Evolutionary conservation across 106 monocot genomes (phyloP).

Genomic region (Iris macrosiphon): DNA sequence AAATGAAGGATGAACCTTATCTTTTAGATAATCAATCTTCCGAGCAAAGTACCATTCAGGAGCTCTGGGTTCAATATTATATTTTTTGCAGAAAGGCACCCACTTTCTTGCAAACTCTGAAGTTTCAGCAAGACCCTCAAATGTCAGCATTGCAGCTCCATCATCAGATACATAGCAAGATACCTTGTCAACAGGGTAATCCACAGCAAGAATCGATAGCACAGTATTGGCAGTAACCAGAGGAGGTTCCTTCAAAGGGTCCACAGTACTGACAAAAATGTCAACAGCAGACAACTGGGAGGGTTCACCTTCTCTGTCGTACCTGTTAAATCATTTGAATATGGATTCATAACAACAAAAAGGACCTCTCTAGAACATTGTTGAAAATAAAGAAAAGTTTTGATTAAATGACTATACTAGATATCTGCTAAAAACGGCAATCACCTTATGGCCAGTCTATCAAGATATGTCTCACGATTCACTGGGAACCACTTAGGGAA

Average conservation of each 20-base stretch:
- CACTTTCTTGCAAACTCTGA: conserved; percentile 88
- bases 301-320: conserved; percentile 80
- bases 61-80: conserved; percentile 73
- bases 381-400: not conserved
- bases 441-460: conserved; percentile 55
- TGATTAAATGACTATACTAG: not conserved
- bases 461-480: conserved; percentile 67
- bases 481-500: conserved; percentile 77
- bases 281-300: conserved; percentile 81
- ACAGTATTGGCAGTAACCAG: conserved; percentile 88
- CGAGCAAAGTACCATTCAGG: conserved; percentile 71
- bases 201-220: conserved; percentile 77
- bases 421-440: not conserved
- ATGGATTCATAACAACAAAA: not conserved
- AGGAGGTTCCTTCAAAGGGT: conserved; percentile 80
- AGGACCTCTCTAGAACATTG: too few species aligned
- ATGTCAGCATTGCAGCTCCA: conserved; percentile 80
- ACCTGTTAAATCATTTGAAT: conserved; percentile 31
- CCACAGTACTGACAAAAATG: conserved; percentile 90
- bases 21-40: conserved; percentile 54
- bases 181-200: conserved; percentile 83
- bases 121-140: conserved; percentile 73
- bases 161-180: conserved; percentile 88
- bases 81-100: conserved; percentile 83
- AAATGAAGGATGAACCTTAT: conserved; percentile 60